Evolutionary conservation across 768 basidiomycete species (phyloP).

Genomic region (Lactarius sp.): DNA sequence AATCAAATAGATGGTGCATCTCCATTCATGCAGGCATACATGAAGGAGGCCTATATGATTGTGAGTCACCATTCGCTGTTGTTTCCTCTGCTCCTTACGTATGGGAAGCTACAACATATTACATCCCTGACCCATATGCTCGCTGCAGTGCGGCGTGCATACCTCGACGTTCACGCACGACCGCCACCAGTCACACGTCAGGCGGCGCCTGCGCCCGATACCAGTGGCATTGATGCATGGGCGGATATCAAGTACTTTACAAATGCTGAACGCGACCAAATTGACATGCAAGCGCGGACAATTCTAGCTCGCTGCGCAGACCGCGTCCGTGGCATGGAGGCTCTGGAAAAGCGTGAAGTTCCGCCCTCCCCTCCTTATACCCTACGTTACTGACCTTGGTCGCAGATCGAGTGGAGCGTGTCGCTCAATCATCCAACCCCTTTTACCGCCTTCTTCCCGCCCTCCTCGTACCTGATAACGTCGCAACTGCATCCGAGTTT

Average conservation of each 20-base stretch:
- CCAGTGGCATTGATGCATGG: constrained; percentile 49
- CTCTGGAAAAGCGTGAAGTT: constrained; percentile 78
- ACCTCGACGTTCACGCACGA: constrained; percentile 73
- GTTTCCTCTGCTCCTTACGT: constrained; percentile 5
- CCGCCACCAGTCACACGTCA: constrained; percentile 49
- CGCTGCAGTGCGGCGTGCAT: constrained; percentile 71
- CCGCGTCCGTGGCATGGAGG: constrained; percentile 83
- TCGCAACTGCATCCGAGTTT: constrained; percentile 59
- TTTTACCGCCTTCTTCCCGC: constrained; percentile 67
- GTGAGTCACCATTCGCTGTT: constrained; percentile 37
- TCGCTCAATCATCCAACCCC: constrained; percentile 59
- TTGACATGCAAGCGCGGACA: constrained; percentile 87
- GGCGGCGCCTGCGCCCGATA: constrained; percentile 49
- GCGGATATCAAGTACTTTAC: constrained; percentile 62
- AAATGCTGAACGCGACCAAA: constrained; percentile 92
- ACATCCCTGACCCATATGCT: constrained; percentile 68
- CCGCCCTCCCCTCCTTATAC: constrained; percentile 19
- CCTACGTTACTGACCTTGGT: constrained; percentile 17
- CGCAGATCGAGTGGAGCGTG: constrained; percentile 62
- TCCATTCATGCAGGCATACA: constrained; percentile 56
- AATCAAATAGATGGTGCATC: constrained; percentile 23
- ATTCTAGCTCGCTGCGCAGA: constrained; percentile 84
- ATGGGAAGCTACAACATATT: constrained; percentile 63
- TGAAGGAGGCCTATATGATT: constrained; percentile 71
- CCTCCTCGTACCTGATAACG: constrained; percentile 53